Evolutionary conservation across 768 basidiomycete genomes (phyloP).

Genomic region (Suillus lakei): DNA sequence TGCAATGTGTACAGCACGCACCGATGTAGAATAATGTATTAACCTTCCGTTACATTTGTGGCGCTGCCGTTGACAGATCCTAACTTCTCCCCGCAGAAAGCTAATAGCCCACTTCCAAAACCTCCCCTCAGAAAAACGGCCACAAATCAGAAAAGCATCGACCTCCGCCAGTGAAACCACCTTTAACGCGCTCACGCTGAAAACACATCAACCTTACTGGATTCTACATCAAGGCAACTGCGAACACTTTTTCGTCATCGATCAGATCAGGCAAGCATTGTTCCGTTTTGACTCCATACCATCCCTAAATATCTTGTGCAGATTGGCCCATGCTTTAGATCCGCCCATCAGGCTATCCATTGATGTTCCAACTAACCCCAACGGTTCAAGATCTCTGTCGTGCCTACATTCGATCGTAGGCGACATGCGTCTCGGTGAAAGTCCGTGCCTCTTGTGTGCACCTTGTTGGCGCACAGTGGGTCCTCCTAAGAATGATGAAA

Average conservation of each 20-base stretch:
- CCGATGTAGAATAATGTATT: too few species aligned
- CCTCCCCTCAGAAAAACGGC: slow-evolving; percentile 35
- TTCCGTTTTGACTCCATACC: not conserved
- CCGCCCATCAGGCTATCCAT: slow-evolving; percentile 62
- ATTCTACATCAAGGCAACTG: slow-evolving; percentile 81
- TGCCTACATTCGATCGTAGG: slow-evolving; percentile 67
- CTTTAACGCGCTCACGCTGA: slow-evolving; percentile 59
- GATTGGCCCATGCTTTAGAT: slow-evolving; percentile 64
- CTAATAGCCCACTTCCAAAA: too few species aligned
- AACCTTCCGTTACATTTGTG: too few species aligned
- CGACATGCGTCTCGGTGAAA: slow-evolving; percentile 78
- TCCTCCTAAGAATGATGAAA: slow-evolving; percentile 41
- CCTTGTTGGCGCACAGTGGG: slow-evolving; percentile 81
- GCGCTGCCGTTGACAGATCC: too few species aligned
- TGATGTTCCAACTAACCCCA: slow-evolving; percentile 70
- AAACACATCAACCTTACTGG: slow-evolving; percentile 81
- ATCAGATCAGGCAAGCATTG: slow-evolving; percentile 70
- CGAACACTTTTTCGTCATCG: slow-evolving; percentile 77
- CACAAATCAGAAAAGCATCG: slow-evolving; percentile 41
- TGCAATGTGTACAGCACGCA: too few species aligned
- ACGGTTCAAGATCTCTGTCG: slow-evolving; percentile 66
- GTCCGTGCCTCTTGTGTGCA: slow-evolving; percentile 73
- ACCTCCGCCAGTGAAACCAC: slow-evolving; percentile 50
- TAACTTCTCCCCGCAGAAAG: too few species aligned
- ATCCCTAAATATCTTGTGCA: slow-evolving; percentile 30